Evolutionary conservation across 2,329 filamentous ascomycete genomes (phyloP).

Genomic region (Zymoseptoria brevis): DNA sequence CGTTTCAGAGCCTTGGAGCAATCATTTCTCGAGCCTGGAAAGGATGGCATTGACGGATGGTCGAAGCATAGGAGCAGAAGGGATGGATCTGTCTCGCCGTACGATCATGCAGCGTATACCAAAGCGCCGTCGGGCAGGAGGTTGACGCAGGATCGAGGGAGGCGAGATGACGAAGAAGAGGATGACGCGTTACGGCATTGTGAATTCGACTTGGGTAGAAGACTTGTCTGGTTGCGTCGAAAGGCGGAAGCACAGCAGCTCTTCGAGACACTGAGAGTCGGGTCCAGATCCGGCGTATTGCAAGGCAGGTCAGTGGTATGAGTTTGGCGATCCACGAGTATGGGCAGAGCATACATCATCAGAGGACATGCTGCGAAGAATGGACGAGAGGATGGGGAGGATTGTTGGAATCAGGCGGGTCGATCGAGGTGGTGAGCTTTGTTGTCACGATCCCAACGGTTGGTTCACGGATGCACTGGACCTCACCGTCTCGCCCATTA

Average conservation of each 20-base stretch:
- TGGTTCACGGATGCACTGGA: too few relatives aligned
- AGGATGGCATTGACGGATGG: slow-evolving; percentile 18
- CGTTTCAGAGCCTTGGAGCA: slow-evolving; percentile 32
- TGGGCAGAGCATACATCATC: slow-evolving; percentile 16
- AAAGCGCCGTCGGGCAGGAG: slow-evolving; percentile 19
- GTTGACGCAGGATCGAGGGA: slow-evolving; percentile 10
- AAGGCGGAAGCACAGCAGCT: slow-evolving; percentile 32
- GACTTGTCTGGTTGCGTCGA: slow-evolving; percentile 32
- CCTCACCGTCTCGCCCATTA: too few relatives aligned
- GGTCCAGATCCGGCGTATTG: slow-evolving; percentile 33
- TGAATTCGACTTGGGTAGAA: slow-evolving; percentile 27
- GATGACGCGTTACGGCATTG: slow-evolving; percentile 25
- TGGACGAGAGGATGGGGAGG: slow-evolving; percentile 25
- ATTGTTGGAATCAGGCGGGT: slow-evolving; percentile 29
- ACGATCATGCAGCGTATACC: slow-evolving; percentile 22
- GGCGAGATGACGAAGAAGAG: slow-evolving; percentile 23
- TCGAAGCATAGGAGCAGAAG: slow-evolving; percentile 14
- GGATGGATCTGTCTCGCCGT: slow-evolving; percentile 14
- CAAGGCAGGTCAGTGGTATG: slow-evolving; percentile 28
- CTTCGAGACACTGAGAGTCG: slow-evolving; percentile 29
- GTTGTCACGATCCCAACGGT: too few relatives aligned
- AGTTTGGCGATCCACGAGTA: slow-evolving; percentile 26
- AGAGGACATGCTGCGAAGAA: slow-evolving; percentile 20
- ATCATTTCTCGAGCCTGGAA: slow-evolving; percentile 30
- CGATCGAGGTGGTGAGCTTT: slow-evolving; percentile 13